Base-by-base conservation (phyloP, 306 rosid genomes). In the Pueraria montana region DNA sequence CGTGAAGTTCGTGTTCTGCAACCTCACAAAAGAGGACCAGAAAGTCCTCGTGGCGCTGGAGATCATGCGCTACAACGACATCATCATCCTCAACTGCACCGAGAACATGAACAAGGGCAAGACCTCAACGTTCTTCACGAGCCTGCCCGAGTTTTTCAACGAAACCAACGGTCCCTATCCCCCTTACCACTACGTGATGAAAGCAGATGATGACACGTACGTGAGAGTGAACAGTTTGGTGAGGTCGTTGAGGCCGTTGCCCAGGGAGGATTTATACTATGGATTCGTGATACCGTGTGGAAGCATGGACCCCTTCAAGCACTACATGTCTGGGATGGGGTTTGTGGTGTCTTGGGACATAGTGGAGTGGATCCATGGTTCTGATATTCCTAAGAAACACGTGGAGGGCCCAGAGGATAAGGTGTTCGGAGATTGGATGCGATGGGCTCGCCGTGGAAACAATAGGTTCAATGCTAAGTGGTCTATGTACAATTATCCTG, bases 291-390 rank as follows among this genome's bases (percentile, higher is more conserved):
- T 95, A 63, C 99, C 98, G 14, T 96, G 99, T 50, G 88, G 90
- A 1, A 96, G 99, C 69, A 96, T 96, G 99, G 96, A 96, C 72
- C 98, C 99, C 0, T 96, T 91, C 17, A 84, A 70, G 78, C 87
- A 89, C 1, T 96, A 96, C 91, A 96, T 96, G 99, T 96, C 98
- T 3, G 99, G 99, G 77, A 96, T 96, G 99, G 99, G 96, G 24
- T 92, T 90, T 81, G 64, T 94, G 89, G 91, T 94, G 14, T 91
- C 96, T 0, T 96, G 99, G 99, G 99, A 96, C 21, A 85, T 96
- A 7, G 99, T 87, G 42, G 95, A 94, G 64, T 96, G 99, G 99
- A 90, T 96, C 10, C 79, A 80, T 2, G 90, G 86, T 0, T 96
- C 99, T 7, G 94, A 92, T 10, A 92, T 96, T 71, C 98, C 99